These are phyloP conservation scores for Sarocladiaceae sp. DNA, from an alignment of 2,329 filamentous ascomycete species.

Conservation along the genomic window DNA sequence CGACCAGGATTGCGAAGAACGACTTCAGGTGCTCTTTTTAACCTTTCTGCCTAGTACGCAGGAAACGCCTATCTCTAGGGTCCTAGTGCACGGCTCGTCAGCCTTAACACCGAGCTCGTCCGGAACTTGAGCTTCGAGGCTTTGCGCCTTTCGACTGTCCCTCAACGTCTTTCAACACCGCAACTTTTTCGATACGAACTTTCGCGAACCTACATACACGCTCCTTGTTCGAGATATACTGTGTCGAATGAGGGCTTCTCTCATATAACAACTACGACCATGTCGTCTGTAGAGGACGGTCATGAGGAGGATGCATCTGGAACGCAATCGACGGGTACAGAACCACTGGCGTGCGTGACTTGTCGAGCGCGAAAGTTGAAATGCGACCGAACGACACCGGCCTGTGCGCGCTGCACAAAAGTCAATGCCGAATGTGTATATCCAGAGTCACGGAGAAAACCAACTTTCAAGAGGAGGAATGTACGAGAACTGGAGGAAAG, in stretches of 20 bases:
- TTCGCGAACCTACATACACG: neutral
- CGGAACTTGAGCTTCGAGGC: neutral
- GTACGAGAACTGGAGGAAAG: constrained; percentile 87
- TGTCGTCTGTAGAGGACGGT: constrained; percentile 2
- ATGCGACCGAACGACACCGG: constrained; percentile 77
- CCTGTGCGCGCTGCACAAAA: constrained; percentile 74
- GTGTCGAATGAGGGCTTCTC: neutral
- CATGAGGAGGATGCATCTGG: constrained; percentile 2
- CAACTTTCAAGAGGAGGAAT: constrained; percentile 81
- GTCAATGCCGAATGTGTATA: constrained; percentile 77
- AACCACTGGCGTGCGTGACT: constrained; percentile 71
- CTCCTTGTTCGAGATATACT: neutral
- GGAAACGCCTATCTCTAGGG: too few relatives aligned
- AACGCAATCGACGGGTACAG: constrained; percentile 20
- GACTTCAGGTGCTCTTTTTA: too few relatives aligned
- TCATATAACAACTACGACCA: neutral
- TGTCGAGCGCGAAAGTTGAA: constrained; percentile 82
- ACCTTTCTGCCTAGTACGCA: neutral
- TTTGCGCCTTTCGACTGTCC: neutral
- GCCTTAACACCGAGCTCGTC: constrained; percentile 1
- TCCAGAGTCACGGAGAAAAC: constrained; percentile 84
- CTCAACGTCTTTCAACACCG: neutral
- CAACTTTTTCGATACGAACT: too few relatives aligned
- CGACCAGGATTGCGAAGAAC: too few relatives aligned
- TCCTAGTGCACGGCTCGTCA: neutral